These are phyloP conservation scores for Xylariaceae sp. DNA, from an alignment of 2,329 filamentous ascomycete genomes.

Conservation along the genomic window DNA sequence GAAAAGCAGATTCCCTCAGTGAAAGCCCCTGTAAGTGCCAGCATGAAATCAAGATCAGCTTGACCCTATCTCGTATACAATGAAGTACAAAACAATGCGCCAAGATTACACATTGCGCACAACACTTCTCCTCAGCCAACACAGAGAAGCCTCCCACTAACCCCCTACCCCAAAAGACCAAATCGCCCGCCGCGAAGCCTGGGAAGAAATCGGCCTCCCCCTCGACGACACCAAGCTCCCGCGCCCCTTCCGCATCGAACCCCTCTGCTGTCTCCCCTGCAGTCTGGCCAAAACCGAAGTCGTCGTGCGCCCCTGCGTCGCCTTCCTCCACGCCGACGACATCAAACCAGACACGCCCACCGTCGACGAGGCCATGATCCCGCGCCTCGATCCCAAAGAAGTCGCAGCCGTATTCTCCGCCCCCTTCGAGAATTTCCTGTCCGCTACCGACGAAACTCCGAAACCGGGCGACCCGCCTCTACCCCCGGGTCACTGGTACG, in stretches of 20 bases:
- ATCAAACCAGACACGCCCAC: conserved; percentile 34
- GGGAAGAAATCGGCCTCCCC: conserved; percentile 88
- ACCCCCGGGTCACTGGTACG: conserved; percentile 69
- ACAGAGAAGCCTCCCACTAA: neutral
- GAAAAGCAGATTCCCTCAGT: conserved; percentile 55
- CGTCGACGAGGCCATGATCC: conserved; percentile 68
- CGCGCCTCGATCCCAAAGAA: conserved; percentile 78
- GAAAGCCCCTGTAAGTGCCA: conserved; percentile 57
- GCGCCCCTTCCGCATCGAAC: conserved; percentile 74
- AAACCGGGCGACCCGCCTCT: conserved; percentile 33
- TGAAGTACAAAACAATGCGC: neutral
- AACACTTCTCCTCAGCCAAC: neutral
- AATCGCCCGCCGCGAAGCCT: conserved; percentile 83
- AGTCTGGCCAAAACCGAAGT: conserved; percentile 69
- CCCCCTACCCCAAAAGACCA: conserved; percentile 49
- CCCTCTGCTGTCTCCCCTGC: conserved; percentile 77
- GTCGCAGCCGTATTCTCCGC: conserved; percentile 92
- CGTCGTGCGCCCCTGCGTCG: conserved; percentile 70
- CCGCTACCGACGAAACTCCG: conserved; percentile 49
- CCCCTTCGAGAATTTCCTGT: conserved; percentile 78
- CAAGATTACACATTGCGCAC: neutral
- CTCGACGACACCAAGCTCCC: conserved; percentile 64
- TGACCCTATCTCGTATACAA: neutral
- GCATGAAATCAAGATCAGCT: neutral
- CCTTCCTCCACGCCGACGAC: conserved; percentile 64